Evolutionary conservation across 75 land plant species (phyloP).

Genomic region (Selaginella tamariscina): DNA sequence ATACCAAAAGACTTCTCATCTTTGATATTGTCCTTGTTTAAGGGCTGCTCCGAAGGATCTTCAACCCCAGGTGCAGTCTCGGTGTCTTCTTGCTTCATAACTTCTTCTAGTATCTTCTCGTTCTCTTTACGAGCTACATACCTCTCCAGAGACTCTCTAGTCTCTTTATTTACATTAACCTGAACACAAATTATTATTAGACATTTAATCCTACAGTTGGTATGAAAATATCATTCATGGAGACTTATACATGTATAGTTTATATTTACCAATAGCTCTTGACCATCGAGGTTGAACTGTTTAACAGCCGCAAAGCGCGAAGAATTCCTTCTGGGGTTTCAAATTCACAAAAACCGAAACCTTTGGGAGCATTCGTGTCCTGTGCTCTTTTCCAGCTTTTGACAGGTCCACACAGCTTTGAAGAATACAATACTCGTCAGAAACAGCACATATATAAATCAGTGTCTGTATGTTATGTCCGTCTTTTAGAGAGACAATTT

Average conservation of each 20-base stretch:
- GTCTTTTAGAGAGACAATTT: not conserved
- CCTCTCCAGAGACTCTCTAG: conserved; percentile 68
- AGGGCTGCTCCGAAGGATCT: conserved; percentile 19
- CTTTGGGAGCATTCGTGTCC: conserved; percentile 60
- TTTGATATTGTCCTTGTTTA: conserved; percentile 24
- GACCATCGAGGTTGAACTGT: conserved; percentile 73
- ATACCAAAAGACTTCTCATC: conserved; percentile 44
- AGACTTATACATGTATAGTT: conserved; percentile 13
- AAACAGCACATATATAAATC: conserved; percentile 6
- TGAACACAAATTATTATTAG: conserved; percentile 18
- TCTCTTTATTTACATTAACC: conserved; percentile 85
- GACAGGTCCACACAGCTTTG: conserved; percentile 75
- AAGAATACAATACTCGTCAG: not conserved
- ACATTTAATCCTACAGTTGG: no score
- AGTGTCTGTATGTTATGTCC: not conserved
- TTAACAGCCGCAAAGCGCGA: conserved; percentile 66
- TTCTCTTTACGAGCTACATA: conserved; percentile 32
- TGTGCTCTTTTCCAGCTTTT: conserved; percentile 88
- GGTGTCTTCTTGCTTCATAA: conserved; percentile 48
- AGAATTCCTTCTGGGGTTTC: conserved; percentile 79
- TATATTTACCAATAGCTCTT: conserved; percentile 70
- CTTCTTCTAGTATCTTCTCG: conserved; percentile 36
- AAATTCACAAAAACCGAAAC: conserved; percentile 85
- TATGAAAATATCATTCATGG: not conserved
- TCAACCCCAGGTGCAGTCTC: conserved; percentile 45